Evolutionary conservation across 1,284 basidiomycete species (phyloP), one percentile per base, ranked within the genome.

Genomic region (Ceratobasidium sp.): DNA sequence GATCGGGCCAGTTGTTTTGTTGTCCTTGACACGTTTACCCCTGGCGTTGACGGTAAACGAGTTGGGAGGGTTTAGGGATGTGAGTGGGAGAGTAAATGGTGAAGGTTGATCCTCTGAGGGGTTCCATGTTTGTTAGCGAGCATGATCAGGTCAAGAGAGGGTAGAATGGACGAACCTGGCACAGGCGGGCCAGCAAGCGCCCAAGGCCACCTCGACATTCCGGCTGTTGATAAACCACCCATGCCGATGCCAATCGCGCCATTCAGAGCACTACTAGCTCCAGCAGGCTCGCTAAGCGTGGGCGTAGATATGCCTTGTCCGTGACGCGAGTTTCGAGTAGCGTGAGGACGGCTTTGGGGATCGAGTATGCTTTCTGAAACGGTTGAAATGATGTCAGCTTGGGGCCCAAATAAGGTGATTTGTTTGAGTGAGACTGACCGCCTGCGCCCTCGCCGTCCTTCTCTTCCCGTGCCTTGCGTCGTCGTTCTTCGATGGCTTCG

Each of bases 401-500:
- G 33, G 38, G 23, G 26, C 12, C 15, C 50, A 50, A 67, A 52
- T 38, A 75, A 38, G 44, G 26, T 15, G 38, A 48, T 26, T 40
- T 26, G 28, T 23, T n/a, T 38, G 15, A 9, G 90, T 87, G 40
- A 33, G 89, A 89, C 74, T 23, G 13, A 76, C 74, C 74, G 38
- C 74, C 86, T 28, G 88, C 90, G 38, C 92, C 92, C 80, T 94
- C 93, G 71, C 92, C 92, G 79, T 94, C 93, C 82, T 94, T 94
- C 85, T 94, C 93, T 80, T 95, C 93, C 77, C 93, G 86, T 38
- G 93, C 93, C 77, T 91, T 85, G 79, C 90, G 86, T 77, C 93
- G 85, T 40, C 93, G 87, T 81, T 95, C 93, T 83, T 94, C 93
- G 80, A 94, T 92, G 23, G 93, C 92, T 82, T 94, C 93, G n/a